phyloP scores from a whole-genome alignment of 2,329 filamentous ascomycete species.

The Talaromyces sp. region DNA sequence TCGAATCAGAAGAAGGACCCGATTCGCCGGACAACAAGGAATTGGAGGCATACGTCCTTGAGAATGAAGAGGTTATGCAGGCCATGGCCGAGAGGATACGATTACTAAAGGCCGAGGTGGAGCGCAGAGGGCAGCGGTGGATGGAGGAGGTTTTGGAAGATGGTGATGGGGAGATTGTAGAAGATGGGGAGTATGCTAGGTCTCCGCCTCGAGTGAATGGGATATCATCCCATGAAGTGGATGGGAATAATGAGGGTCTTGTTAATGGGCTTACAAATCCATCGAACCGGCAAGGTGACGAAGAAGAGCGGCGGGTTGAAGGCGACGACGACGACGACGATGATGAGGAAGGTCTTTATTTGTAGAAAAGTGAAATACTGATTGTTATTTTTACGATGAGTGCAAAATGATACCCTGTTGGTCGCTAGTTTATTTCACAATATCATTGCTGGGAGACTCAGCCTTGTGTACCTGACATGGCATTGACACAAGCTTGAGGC shows the following conservation, averaged over 20 bases:
- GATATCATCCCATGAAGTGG: neutral
- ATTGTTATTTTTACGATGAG: neutral
- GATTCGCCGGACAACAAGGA: constrained; percentile 44
- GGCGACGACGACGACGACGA: constrained; percentile 4
- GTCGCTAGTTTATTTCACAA: too few relatives aligned
- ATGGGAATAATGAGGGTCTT: neutral
- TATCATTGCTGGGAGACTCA: too few relatives aligned
- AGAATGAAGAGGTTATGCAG: constrained; percentile 54
- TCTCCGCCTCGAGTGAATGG: neutral
- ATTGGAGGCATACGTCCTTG: constrained; percentile 41
- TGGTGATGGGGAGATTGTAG: neutral
- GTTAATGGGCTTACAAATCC: constrained; percentile 10
- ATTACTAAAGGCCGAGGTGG: constrained; percentile 49
- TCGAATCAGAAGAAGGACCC: constrained; percentile 31
- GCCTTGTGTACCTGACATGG: too few relatives aligned
- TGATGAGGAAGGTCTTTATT: constrained; percentile 13
- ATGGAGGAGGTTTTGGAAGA: constrained; percentile 26
- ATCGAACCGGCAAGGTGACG: neutral
- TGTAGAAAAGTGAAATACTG: constrained; percentile 3
- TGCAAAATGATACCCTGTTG: neutral
- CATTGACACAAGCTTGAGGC: too few relatives aligned
- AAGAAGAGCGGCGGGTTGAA: neutral
- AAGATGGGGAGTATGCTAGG: neutral
- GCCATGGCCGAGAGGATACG: constrained; percentile 53
- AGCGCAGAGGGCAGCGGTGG: constrained; percentile 53